Conservation (phyloP, 225 moss, liverwort and hornwort genomes). For the Straminergon stramineum region DNA sequence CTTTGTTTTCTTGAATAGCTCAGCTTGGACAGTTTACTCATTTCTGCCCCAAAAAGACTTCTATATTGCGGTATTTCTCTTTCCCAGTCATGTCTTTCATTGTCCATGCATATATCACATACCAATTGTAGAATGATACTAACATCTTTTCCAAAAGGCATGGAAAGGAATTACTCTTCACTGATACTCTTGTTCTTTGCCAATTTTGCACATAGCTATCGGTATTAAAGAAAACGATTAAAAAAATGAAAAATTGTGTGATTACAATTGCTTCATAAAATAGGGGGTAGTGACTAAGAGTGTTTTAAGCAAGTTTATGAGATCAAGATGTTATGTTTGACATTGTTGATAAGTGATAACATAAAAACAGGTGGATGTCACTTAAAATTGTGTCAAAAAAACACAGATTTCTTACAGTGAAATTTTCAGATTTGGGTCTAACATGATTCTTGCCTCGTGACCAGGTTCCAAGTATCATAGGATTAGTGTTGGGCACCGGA, state of each 20-base stretch:
- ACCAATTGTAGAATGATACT: neutral
- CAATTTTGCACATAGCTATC: neutral
- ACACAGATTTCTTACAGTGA: accelerated
- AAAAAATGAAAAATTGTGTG: neutral
- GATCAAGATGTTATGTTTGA: neutral
- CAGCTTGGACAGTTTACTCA: conserved; percentile 30
- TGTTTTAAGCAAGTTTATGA: neutral
- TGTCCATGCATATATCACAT: neutral
- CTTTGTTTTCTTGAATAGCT: conserved; percentile 38
- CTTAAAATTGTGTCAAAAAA: neutral
- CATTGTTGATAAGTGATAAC: too few species aligned
- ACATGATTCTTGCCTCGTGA: neutral
- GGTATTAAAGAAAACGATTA: accelerated
- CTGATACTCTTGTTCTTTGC: neutral
- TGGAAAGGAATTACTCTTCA: neutral
- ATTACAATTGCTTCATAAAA: neutral
- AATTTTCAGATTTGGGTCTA: neutral
- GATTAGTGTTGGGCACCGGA: conserved; percentile 1
- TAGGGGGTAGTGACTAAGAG: too few species aligned
- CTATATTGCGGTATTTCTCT: conserved; percentile 28
- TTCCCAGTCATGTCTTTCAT: neutral
- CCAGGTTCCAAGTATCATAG: conserved; percentile 15
- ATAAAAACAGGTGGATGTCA: neutral
- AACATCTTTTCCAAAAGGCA: neutral
- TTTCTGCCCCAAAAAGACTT: conserved; percentile 14